Percentiles rank a stretch among this genome's conserved stretches.
phyloP scores from a whole-genome alignment of 306 rosid genomes.

The Casuarina cunninghamiana region DNA sequence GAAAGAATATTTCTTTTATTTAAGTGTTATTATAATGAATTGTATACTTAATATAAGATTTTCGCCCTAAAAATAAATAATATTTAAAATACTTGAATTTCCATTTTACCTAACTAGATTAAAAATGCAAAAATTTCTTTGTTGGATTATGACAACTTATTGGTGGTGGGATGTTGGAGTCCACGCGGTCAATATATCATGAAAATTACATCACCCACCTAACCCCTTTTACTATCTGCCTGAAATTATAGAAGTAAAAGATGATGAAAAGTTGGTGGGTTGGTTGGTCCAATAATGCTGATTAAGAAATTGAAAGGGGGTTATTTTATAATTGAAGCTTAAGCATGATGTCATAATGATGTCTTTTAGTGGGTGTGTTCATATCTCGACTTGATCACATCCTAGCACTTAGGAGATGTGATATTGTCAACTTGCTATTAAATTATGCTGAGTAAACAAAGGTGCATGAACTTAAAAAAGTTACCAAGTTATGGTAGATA shows the following conservation, averaged over 20 bases:
- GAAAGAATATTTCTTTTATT: too few relatives aligned
- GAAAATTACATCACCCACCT: constrained; percentile 4
- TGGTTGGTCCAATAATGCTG: constrained; percentile 12
- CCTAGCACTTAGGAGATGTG: not conserved
- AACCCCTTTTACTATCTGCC: not conserved
- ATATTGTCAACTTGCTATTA: not conserved
- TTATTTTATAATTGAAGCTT: not conserved
- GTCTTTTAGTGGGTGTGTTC: not conserved
- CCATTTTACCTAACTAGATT: not conserved
- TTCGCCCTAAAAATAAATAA: too few relatives aligned
- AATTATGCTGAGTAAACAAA: not conserved
- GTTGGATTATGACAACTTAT: not conserved
- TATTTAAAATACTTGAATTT: not conserved
- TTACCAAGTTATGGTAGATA: not conserved
- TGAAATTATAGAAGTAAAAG: not conserved
- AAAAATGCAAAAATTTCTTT: not conserved
- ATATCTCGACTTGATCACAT: not conserved
- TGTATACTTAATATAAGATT: too few relatives aligned
- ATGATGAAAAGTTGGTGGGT: constrained; percentile 4
- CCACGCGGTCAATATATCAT: not conserved
- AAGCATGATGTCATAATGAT: constrained; percentile 3
- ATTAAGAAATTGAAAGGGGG: not conserved
- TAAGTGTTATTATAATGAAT: too few relatives aligned
- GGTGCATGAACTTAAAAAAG: too few relatives aligned
- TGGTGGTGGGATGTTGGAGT: constrained; percentile 16